Conservation (phyloP, 1,284 basidiomycete species). For the Phellopilus nigrolimitatus region DNA sequence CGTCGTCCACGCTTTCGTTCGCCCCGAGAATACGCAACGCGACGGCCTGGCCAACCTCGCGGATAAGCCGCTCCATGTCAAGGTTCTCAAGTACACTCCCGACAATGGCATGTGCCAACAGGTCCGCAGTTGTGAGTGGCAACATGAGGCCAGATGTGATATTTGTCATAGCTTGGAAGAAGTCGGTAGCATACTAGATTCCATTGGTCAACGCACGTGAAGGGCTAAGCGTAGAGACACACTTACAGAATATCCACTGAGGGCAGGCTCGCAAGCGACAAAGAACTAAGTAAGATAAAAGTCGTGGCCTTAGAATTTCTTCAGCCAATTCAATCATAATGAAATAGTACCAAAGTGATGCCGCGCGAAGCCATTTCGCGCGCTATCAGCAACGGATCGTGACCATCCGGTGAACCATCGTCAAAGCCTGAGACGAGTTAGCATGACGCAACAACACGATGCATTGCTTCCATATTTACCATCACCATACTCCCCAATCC, state of each 20-base stretch:
- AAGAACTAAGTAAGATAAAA: conserved; percentile 75
- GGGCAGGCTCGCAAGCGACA: conserved; percentile 96
- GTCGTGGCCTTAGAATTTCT: conserved; percentile 10
- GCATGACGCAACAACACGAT: conserved; percentile 17
- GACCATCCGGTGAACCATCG: conserved; percentile 86
- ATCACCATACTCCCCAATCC: conserved; percentile 89
- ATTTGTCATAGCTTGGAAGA: conserved; percentile 88
- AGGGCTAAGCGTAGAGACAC: conserved; percentile 18
- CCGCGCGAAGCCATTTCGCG: conserved; percentile 87
- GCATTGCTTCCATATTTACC: conserved; percentile 42
- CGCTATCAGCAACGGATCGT: conserved; percentile 87
- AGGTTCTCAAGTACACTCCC: conserved; percentile 97
- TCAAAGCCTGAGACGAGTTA: conserved; percentile 63
- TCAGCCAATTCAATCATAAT: not conserved
- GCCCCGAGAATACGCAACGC: conserved; percentile 87
- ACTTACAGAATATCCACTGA: conserved; percentile 87
- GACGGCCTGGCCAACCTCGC: conserved; percentile 90
- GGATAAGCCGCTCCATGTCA: conserved; percentile 95
- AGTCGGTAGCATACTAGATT: conserved; percentile 84
- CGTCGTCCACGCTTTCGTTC: conserved; percentile 93
- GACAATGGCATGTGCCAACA: conserved; percentile 96
- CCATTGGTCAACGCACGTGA: conserved; percentile 25
- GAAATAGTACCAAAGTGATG: conserved; percentile 73
- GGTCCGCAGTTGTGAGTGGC: conserved; percentile 91
- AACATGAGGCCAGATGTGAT: conserved; percentile 95